Evolutionary conservation across 257 asterid genomes (phyloP).

Genomic region (Nyctanthes arbortristis): DNA sequence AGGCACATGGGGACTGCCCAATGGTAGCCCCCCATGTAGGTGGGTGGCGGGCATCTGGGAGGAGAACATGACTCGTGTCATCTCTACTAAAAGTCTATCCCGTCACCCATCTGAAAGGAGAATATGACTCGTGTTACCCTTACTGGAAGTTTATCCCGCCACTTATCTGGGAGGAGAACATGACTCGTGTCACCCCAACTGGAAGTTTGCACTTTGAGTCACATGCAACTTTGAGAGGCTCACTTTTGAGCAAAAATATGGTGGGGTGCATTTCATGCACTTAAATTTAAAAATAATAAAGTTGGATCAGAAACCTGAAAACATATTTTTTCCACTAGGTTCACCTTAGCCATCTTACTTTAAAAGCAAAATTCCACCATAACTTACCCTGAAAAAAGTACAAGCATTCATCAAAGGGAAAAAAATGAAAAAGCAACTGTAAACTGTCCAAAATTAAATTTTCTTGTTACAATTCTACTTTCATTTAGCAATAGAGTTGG

Average conservation of each 20-base stretch:
- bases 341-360: neutral
- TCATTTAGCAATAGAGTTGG: too few relatives aligned
- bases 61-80: too few relatives aligned
- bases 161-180: too few relatives aligned
- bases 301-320: neutral
- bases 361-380: neutral
- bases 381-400: neutral
- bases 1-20: too few relatives aligned
- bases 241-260: neutral
- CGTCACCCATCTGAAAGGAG: too few relatives aligned
- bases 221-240: neutral
- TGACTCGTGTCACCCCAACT: neutral
- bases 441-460: neutral
- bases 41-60: too few relatives aligned
- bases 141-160: too few relatives aligned
- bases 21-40: too few relatives aligned
- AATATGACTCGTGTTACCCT: too few relatives aligned
- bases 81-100: too few relatives aligned
- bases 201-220: neutral
- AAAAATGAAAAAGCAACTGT: neutral
- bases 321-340: neutral
- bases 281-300: neutral
- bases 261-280: neutral
- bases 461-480: too few relatives aligned
- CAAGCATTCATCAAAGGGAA: too few relatives aligned